Base-by-base conservation (phyloP, 768 basidiomycete genomes). In the Boletus subparvulus region DNA sequence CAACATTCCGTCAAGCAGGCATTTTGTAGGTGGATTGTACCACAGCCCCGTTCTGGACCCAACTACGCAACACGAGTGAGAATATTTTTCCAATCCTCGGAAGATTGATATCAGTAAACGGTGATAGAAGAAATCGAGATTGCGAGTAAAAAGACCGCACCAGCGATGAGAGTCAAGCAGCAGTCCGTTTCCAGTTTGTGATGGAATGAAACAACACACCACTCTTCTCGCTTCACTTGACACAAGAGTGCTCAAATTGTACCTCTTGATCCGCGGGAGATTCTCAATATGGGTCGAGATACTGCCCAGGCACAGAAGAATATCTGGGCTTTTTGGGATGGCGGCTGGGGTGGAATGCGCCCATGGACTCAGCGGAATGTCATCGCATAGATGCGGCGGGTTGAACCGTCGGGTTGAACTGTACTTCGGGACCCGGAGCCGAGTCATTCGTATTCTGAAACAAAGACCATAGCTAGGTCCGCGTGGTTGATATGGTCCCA, bases 341-440 rank as follows among this genome's bases (percentile, higher is more conserved):
- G 17, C 6, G 46, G 53, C 16, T 48, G 46, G 53, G 17, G 14
- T 33, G 19, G 5, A 14, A 54, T 54, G 46, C 46, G 12, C 33
- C 53, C 53, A 39, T 48, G 52, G 45, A 47, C 52, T 24, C 45
- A 24, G 30, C 52, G 45, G 30, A 54, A 54, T 6, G 21, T 54
- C 16, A 21, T 54, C 16, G 45, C 45, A 9, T 48, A 46, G 53
- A 54, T 48, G 32, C 46, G 53, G 16, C 39, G 53, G 16, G 48
- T 52, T 19, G 51, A 36, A 13, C 51, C 33, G 12, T 54, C 39
- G 17, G 53, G 53, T n/a, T 54, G 53, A 46, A 48, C 46, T 32
- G 46, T 54, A 54, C 3, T 46, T 53, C 19, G 11, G 11, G 19
- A 16, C 13, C 17, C 13, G 8, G 13, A 33, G 39, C 16, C 28